phyloP scores from a whole-genome alignment of 2,329 filamentous ascomycete genomes.

The Nannizziopsis arthrosporioides region DNA sequence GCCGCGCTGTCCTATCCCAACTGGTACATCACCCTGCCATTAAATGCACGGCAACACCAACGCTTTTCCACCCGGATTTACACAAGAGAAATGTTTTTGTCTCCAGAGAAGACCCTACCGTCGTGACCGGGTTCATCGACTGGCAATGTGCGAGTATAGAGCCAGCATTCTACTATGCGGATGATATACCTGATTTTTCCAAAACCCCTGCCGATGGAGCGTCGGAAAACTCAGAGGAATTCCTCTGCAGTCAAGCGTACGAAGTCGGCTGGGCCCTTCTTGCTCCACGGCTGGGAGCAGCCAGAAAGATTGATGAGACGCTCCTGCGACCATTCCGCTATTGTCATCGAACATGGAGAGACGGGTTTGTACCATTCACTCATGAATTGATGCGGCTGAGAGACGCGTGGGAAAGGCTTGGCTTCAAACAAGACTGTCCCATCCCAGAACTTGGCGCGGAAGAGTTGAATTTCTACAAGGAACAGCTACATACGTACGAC shows the following conservation, averaged over 20 bases:
- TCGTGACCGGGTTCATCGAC: slow-evolving; percentile 33
- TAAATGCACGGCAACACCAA: slow-evolving; percentile 21
- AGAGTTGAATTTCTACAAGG: slow-evolving; percentile 13
- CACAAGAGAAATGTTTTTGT: slow-evolving; percentile 36
- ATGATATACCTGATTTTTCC: slow-evolving; percentile 33
- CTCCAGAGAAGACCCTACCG: slow-evolving; percentile 28
- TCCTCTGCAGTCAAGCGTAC: slow-evolving; percentile 25
- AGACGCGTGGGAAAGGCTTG: slow-evolving; percentile 29
- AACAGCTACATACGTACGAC: slow-evolving; percentile 14
- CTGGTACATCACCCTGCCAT: slow-evolving; percentile 23
- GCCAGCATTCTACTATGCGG: slow-evolving; percentile 31
- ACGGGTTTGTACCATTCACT: slow-evolving; percentile 30
- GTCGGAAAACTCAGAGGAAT: slow-evolving; percentile 9
- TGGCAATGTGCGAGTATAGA: slow-evolving; percentile 34
- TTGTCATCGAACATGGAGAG: slow-evolving; percentile 32
- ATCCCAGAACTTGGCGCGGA: slow-evolving; percentile 12
- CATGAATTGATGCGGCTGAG: slow-evolving; percentile 34
- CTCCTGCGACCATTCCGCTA: slow-evolving; percentile 32
- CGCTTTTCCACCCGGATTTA: slow-evolving; percentile 32
- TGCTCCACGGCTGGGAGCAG: slow-evolving; percentile 11
- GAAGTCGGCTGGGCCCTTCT: slow-evolving; percentile 15
- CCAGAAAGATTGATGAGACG: slow-evolving; percentile 26
- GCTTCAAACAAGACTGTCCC: slow-evolving; percentile 21
- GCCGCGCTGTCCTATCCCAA: slow-evolving; percentile 22
- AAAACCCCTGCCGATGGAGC: slow-evolving; percentile 20